Evolutionary conservation across 106 monocot species (phyloP).

Genomic region (Dendrobium chrysotoxum): DNA sequence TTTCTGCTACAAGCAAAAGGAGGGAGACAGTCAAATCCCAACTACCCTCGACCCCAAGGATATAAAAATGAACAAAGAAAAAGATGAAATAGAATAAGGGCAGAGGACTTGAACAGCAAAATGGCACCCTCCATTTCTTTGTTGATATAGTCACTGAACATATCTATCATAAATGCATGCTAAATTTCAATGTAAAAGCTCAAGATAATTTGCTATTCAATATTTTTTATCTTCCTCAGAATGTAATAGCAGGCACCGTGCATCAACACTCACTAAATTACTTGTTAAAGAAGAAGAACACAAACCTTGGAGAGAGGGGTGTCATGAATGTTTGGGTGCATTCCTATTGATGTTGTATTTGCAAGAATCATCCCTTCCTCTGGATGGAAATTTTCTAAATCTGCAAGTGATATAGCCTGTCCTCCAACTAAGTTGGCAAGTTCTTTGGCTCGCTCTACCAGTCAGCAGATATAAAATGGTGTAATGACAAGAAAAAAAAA

Average conservation of each 20-base stretch:
- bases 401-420: slow-evolving; percentile 55
- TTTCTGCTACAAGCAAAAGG: too few species aligned
- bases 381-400: slow-evolving; percentile 70
- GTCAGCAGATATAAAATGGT: slow-evolving; percentile 2
- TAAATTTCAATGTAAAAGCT: neutral
- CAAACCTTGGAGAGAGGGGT: slow-evolving; percentile 85
- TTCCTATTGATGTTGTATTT: slow-evolving; percentile 87
- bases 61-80: neutral
- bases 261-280: neutral
- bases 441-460: slow-evolving; percentile 56
- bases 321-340: slow-evolving; percentile 79
- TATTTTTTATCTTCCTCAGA: neutral
- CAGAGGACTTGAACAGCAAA: neutral
- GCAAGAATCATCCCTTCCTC: slow-evolving; percentile 83
- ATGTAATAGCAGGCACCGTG: neutral
- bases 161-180: neutral
- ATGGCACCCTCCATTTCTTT: neutral
- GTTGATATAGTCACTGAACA: neutral
- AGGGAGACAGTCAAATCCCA: too few species aligned
- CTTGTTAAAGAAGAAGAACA: neutral
- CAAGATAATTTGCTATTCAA: slow-evolving; percentile 5
- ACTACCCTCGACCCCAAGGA: too few species aligned
- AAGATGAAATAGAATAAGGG: neutral
- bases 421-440: slow-evolving; percentile 78
- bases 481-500: neutral